Evolutionary conservation across 768 basidiomycete species (phyloP), one percentile per base, ranked within the genome.

Genomic region (Mycena pura): DNA sequence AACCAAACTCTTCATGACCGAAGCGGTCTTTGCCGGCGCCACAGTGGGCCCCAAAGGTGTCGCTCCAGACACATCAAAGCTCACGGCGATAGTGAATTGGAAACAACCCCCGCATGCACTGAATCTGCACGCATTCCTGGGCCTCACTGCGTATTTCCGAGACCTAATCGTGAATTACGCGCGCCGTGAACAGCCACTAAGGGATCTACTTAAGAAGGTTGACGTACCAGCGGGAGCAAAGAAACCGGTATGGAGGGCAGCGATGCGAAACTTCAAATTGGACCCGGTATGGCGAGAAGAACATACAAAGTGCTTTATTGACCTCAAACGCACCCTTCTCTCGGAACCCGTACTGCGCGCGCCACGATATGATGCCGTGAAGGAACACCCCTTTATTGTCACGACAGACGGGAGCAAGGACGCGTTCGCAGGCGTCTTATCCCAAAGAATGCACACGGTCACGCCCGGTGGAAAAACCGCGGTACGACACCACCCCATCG

Each of bases 61-160:
- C 2, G 55, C 58, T 17, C 73, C 76, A 2, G 77, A 81, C 58
- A 63, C 68, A 3, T 39, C 69, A 3, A 82, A 82, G 60, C 63
- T 81, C 5, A 73, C 72, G 1, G 74, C 78, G 0, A 72, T 81
- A 3, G 73, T 80, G 1, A 55, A 76, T 47, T 78, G 76, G 74
- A 44, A 54, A 19, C 47, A 29, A 44, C 79, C 79, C 1, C 19
- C 49, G 13, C 63, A 74, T 28, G 67, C 70, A 1, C 63, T 62
- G 0, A 63, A 77, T 13, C 62, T 82, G 7, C 53, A 60, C 4
- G 67, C 66, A 6, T 81, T 82, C 62, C 32, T 78, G 6, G 76
- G 79, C 0, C 63, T 78, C 7, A 75, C 73, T 5, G 68, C 72
- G 3, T 74, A 74, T 57, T 81, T 78, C 63, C 64, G 76, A 0